These are phyloP conservation scores for Corrigiola litoralis DNA, from an alignment of 179 eudicot species.

Conservation along the genomic window DNA sequence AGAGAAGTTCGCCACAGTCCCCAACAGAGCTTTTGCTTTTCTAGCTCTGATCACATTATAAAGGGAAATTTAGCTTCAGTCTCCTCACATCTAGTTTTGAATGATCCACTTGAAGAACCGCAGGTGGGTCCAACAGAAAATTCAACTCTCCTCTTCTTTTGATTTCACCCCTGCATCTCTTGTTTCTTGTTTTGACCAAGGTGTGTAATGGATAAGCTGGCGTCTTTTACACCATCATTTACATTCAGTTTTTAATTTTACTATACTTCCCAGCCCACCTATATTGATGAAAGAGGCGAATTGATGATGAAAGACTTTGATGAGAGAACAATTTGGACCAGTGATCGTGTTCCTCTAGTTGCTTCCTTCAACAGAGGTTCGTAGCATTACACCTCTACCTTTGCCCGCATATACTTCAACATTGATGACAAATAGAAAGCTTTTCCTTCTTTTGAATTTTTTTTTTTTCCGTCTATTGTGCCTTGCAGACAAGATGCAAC, in stretches of 20 bases:
- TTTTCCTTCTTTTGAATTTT: too few relatives aligned
- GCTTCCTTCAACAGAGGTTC: constrained; percentile 86
- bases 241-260: not conserved
- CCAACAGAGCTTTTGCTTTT: constrained; percentile 30
- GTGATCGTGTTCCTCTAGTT: constrained; percentile 73
- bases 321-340: constrained; percentile 94
- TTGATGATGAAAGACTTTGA: constrained; percentile 75
- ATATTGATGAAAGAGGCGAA: constrained; percentile 74
- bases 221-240: not conserved
- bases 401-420: not conserved
- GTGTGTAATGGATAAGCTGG: not conserved
- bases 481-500: constrained; percentile 74
- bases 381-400: constrained; percentile 1
- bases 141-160: not conserved
- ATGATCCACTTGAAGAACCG: constrained; percentile 78
- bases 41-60: constrained; percentile 29
- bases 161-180: not conserved
- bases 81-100: constrained; percentile 81
- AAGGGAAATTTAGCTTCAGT: constrained; percentile 45
- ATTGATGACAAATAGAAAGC: too few relatives aligned
- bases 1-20: constrained; percentile 69
- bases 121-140: constrained; percentile 41
- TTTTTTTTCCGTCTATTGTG: too few relatives aligned
- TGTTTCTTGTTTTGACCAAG: not conserved
- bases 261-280: constrained; percentile 42